Conservation (phyloP, 2,329 filamentous ascomycete genomes). For the Aspergillus ruber region DNA sequence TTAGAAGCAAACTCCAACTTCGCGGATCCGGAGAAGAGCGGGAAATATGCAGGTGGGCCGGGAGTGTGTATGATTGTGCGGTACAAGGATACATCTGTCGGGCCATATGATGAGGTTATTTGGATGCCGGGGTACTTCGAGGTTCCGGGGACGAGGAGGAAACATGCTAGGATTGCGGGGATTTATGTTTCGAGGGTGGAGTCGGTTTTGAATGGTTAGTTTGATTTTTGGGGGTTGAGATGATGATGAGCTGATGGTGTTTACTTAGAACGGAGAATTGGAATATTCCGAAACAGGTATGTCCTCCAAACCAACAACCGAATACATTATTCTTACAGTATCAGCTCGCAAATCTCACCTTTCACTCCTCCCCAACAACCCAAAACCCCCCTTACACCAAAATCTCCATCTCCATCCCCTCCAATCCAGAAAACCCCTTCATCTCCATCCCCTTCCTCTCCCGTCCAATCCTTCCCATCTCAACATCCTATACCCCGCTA, state of each 20-base stretch:
- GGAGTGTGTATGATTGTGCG: neutral
- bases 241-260: neutral
- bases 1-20: neutral
- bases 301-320: neutral
- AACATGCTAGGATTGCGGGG: neutral
- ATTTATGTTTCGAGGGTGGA: neutral
- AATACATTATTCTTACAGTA: neutral
- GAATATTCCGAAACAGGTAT: constrained; percentile 1
- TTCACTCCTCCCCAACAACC: neutral
- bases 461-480: constrained; percentile 6
- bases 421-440: neutral
- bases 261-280: neutral
- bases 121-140: neutral
- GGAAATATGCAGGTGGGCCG: neutral
- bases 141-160: neutral
- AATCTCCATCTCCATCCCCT: neutral
- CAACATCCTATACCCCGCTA: constrained; percentile 1
- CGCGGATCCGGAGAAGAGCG: neutral
- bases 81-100: neutral
- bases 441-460: constrained; percentile 11
- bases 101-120: constrained; percentile 1
- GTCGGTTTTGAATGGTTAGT: neutral
- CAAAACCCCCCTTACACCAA: neutral
- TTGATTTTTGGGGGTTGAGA: neutral
- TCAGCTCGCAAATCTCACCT: neutral